Base-by-base conservation (phyloP, 495 filamentous ascomycete species). In the Entonaema liquescens region DNA sequence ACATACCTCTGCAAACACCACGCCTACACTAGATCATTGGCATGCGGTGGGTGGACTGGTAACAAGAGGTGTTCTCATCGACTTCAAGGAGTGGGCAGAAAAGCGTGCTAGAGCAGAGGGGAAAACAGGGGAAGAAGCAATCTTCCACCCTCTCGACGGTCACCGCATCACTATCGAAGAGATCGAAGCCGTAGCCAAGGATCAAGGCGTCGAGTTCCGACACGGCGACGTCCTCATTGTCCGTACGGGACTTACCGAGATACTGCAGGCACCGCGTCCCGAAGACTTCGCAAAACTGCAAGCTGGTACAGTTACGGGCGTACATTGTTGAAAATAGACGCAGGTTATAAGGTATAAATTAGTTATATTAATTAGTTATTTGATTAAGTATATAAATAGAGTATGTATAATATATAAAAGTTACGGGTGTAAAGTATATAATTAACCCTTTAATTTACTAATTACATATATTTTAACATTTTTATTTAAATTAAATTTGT, bases 221-320 rank as follows among this genome's bases (percentile, higher is more conserved):
- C 80, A 73, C 9, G 83, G 82, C 7, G 91, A 93, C 67, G 86
- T 93, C 31, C 81, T 93, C 19, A 83, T 93, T 56, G 71, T 93
- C 31, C 85, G 92, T 44, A 89, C 85, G 0, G 90, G 91, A 0
- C 90, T 89, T 73, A 86, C 88, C 31, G 83, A 89, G 52, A 75
- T 83, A 11, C 88, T 91, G 67, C 72, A 86, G 60, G 72, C 74
- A 4, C 79, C 79, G 3, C 74, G 71, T 11, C 74, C 78, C 0
- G 79, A 87, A 81, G 68, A 77, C 12, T 90, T 87, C 70, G 86
- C 81, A 5, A 81, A 81, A 68, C 56, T 81, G 28, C 60, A 67
- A 38, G 65, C 63, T 2, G 49, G 8, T 19, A 76, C 65, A 47
- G 50, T 79, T 19, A 61, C 78, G 3, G 81, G 81, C 6, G 52